Evolutionary conservation across 805 yeast genomes (phyloP), one percentile per base, ranked within the genome.

Genomic region (Yarrowia sp.): DNA sequence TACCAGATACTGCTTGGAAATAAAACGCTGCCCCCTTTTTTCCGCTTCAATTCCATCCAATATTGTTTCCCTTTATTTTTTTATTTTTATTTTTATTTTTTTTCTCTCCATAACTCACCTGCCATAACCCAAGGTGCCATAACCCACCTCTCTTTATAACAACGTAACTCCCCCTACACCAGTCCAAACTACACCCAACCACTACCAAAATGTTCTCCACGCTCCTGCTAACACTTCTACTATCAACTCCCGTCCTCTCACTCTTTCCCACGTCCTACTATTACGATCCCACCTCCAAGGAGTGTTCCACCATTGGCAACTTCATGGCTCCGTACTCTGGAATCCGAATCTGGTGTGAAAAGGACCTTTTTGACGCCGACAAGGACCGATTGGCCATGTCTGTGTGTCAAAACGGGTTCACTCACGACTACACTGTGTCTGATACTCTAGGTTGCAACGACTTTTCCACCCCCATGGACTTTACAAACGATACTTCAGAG

Each of bases 281-380:
- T 38, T 39, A 39, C 47, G 61, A 55, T 4, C 6, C 22, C 8
- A 55, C 61, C 4, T 39, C 36, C 38, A 32, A 39, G 4, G 47
- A 41, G 3, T 55, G 61, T 13, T n/a, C 36, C 31, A 39, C 61
- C 9, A 28, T 55, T 3, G 28, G 35, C 61, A 55, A 55, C 47
- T 55, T 55, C 39, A 55, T 47, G 65, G 63, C 63, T 38, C 65
- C 60, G 2, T 50, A 50, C 41, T 35, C 47, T 5, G 60, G 65
- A 14, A 39, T 62, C 7, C 45, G 64, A 28, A 28, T 58, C 64
- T 47, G 64, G 47, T 62, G 60, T 8, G 47, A 51, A 8, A 62
- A 42, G 9, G 64, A 50, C 6, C 35, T 39, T 14, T 31, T 14
- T n/a, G 48, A 62, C 15, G 63, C 41, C 28, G 18, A 31, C 8